These are phyloP conservation scores for Lycium barbarum DNA, from an alignment of 257 asterid genomes.

Conservation along the genomic window DNA sequence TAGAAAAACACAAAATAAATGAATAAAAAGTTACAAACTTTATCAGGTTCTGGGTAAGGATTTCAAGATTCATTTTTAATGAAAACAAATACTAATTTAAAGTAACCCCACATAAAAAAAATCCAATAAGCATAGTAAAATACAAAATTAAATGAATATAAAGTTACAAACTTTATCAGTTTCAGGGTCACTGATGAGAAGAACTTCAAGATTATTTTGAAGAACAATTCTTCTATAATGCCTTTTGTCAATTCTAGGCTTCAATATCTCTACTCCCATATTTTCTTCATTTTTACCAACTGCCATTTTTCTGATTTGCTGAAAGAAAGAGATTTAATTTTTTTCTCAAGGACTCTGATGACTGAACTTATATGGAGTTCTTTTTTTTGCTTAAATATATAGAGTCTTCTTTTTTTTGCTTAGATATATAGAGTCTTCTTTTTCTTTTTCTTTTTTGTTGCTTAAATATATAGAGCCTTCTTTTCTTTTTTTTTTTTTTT, in stretches of 20 bases:
- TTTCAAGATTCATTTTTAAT: too few species aligned
- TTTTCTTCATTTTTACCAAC: constrained; percentile 49
- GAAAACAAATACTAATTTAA: background rate
- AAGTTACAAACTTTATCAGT: constrained; percentile 73
- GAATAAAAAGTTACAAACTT: background rate
- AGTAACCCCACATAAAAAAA: background rate
- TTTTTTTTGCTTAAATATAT: too few species aligned
- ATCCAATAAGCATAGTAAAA: background rate
- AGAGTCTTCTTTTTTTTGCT: too few species aligned
- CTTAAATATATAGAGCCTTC: too few species aligned
- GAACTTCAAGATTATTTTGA: constrained; percentile 74
- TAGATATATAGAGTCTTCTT: too few species aligned
- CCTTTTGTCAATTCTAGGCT: constrained; percentile 83
- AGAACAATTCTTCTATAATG: constrained; percentile 78
- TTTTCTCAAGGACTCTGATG: background rate
- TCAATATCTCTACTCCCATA: constrained; percentile 57
- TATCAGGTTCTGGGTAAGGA: background rate
- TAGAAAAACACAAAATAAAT: background rate
- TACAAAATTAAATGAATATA: background rate
- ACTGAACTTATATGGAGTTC: background rate
- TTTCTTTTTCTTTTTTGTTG: too few species aligned
- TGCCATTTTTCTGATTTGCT: constrained; percentile 44
- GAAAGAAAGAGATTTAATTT: too few species aligned
- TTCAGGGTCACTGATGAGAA: constrained; percentile 93
- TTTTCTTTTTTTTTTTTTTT: too few species aligned